Evolutionary conservation across 2,329 filamentous ascomycete genomes (phyloP), one percentile per base, ranked within the genome.

Genomic region (Aspergillus novoparasiticus): DNA sequence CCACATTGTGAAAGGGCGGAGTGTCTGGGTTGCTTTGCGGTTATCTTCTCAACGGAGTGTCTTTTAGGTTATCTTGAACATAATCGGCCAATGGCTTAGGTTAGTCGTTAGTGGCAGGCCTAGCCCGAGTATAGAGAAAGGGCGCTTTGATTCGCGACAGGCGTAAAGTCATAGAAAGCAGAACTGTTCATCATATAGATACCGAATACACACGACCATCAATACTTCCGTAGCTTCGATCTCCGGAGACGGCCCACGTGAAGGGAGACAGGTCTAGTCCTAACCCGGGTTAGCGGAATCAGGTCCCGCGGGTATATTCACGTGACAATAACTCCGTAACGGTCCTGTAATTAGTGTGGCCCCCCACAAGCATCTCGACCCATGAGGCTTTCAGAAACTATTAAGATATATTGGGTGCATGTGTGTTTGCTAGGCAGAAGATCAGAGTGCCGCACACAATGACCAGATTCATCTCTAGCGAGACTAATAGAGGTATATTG

Each of bases 1-100:
- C 94, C 94, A 99, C 93, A 97, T 96, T 83, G 86, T 90, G 88
- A 85, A 85, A 58, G 83, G 82, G 81, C 16, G 57, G 53, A 57
- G 57, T 62, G 56, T 51, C 59, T 57, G 26, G 53, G 56, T 30
- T 64, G 28, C 58, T 64, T 59, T 55, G 50, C 63, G 61, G 61
- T 51, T 61, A 23, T 48, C 45, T 45, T 70, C 76, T 64, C 36
- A 61, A 57, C 57, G 58, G 68, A 63, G 50, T 51, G 65, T 65
- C 61, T 59, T 61, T 58, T 70, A 60, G 57, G 58, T 63, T 63
- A 55, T 21, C 55, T 58, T 63, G 60, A 63, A 64, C 64, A 70
- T 70, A 36, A 57, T 65, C 56, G 60, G 62, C 23, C 32, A 57
- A 32, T 26, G 32, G 41, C 19, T n/a, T 46, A 8, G 23, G 28